Conservation (phyloP, 129 eudicot species). For the Tagetes patula region DNA sequence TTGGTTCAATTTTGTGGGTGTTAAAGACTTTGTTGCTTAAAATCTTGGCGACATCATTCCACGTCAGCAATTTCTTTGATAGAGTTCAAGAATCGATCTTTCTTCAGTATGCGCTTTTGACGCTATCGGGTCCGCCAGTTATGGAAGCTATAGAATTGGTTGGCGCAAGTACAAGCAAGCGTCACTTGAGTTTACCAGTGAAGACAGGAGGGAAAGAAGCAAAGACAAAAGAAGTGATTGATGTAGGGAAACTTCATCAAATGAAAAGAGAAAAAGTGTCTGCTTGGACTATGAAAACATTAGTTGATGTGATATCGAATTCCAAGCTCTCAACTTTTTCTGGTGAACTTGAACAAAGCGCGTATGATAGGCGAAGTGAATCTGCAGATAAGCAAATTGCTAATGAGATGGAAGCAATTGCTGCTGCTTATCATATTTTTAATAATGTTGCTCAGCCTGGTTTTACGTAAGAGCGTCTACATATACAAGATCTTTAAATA, state of each 20-base stretch:
- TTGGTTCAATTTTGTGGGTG: slow-evolving; percentile 79
- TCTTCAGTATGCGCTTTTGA: slow-evolving; percentile 69
- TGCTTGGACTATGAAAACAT: slow-evolving; percentile 87
- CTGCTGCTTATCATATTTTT: slow-evolving; percentile 84
- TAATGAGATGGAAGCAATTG: slow-evolving; percentile 85
- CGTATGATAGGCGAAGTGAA: slow-evolving; percentile 51
- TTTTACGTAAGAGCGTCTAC: slow-evolving; percentile 46
- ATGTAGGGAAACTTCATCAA: slow-evolving; percentile 66
- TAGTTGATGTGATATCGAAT: slow-evolving; percentile 66
- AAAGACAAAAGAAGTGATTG: slow-evolving; percentile 65
- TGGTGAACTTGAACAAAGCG: slow-evolving; percentile 55
- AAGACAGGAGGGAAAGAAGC: slow-evolving; percentile 40
- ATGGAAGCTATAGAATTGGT: slow-evolving; percentile 47
- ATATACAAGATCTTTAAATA: background rate
- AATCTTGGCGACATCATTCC: slow-evolving; percentile 78
- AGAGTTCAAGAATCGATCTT: slow-evolving; percentile 87
- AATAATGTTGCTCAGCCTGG: slow-evolving; percentile 68
- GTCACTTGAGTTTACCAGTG: slow-evolving; percentile 53
- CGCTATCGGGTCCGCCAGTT: slow-evolving; percentile 78
- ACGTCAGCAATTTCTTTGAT: slow-evolving; percentile 84
- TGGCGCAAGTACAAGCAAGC: slow-evolving; percentile 42
- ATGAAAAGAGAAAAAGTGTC: slow-evolving; percentile 89
- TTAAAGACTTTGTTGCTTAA: slow-evolving; percentile 69
- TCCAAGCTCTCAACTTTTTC: slow-evolving; percentile 81
- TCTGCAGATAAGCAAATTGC: slow-evolving; percentile 68